Evolutionary conservation across 1,284 basidiomycete species (phyloP).

Genomic region (Pseudozyma thailandica): DNA sequence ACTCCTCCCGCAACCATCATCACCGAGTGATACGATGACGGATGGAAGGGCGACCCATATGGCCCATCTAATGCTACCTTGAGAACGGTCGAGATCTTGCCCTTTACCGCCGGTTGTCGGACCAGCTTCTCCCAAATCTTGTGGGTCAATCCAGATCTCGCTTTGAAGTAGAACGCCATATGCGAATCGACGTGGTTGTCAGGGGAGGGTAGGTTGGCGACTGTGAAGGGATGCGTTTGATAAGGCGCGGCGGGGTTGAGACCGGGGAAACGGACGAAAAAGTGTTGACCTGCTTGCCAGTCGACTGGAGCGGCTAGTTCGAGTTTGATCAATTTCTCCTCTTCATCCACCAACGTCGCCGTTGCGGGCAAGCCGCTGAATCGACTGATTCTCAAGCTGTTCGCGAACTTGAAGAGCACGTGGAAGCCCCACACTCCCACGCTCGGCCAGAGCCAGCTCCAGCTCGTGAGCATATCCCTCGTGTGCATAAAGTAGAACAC

Average conservation of each 20-base stretch:
- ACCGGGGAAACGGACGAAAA: conserved; percentile 60
- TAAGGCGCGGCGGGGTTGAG: conserved; percentile 33
- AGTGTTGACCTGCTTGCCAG: conserved; percentile 60
- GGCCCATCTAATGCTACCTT: conserved; percentile 52
- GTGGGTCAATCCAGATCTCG: conserved; percentile 39
- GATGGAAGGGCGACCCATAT: conserved; percentile 43
- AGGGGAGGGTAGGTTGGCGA: conserved; percentile 50
- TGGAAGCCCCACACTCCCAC: conserved; percentile 47
- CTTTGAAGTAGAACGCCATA: conserved; percentile 50
- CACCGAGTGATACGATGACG: conserved; percentile 30
- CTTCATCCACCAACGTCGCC: conserved; percentile 30
- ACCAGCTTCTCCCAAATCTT: conserved; percentile 23
- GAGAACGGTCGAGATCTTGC: conserved; percentile 11
- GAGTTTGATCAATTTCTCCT: conserved; percentile 36
- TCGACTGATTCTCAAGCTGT: conserved; percentile 24
- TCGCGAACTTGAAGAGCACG: conserved; percentile 46
- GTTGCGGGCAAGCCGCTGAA: conserved; percentile 29
- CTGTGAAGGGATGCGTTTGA: conserved; percentile 61
- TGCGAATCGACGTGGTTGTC: conserved; percentile 24
- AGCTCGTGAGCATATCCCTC: conserved; percentile 33
- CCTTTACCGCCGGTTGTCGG: conserved; percentile 16
- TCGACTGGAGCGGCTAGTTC: conserved; percentile 41
- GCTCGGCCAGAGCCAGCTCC: conserved; percentile 49
- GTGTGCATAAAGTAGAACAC: conserved; percentile 59
- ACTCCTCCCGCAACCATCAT: conserved; percentile 51